These are phyloP conservation scores for Paramyrothecium roridum DNA, from an alignment of 2,329 filamentous ascomycete genomes.

Conservation along the genomic window DNA sequence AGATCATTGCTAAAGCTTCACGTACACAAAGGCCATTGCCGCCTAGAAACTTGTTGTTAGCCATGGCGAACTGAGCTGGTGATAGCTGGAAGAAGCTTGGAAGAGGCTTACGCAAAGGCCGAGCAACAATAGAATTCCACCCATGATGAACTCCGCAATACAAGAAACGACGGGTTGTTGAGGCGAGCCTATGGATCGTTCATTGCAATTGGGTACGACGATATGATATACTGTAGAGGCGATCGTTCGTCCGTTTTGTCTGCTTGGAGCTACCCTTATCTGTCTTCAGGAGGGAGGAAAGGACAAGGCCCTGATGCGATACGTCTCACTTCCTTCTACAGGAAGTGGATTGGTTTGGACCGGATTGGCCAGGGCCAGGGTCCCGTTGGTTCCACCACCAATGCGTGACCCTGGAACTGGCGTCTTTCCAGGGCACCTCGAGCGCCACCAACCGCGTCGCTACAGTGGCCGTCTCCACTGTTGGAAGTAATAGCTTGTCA, in stretches of 20 bases:
- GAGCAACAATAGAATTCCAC: conserved; percentile 35
- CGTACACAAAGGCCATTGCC: conserved; percentile 59
- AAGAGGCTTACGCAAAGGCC: conserved; percentile 34
- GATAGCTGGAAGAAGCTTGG: neutral
- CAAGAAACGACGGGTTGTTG: neutral
- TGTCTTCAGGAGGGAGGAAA: neutral
- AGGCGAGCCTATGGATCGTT: neutral
- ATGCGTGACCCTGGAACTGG: neutral
- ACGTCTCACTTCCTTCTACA: neutral
- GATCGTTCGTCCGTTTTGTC: too few relatives aligned
- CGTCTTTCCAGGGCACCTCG: neutral
- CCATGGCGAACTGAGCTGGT: too few relatives aligned
- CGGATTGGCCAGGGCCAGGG: neutral
- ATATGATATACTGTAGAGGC: neutral
- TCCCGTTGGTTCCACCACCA: neutral
- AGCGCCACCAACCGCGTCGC: neutral
- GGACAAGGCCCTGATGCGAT: neutral
- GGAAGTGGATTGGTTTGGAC: neutral
- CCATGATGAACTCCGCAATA: conserved; percentile 25
- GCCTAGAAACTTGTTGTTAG: conserved; percentile 27
- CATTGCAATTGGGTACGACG: neutral
- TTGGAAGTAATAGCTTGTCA: neutral
- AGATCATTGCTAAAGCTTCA: conserved; percentile 7
- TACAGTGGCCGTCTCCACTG: neutral
- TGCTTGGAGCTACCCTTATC: neutral